Percentiles rank a stretch among this genome's conserved stretches.
These are phyloP conservation scores for Amaranthus cruentus DNA, from an alignment of 148 eudicot species.

Conservation along the genomic window DNA sequence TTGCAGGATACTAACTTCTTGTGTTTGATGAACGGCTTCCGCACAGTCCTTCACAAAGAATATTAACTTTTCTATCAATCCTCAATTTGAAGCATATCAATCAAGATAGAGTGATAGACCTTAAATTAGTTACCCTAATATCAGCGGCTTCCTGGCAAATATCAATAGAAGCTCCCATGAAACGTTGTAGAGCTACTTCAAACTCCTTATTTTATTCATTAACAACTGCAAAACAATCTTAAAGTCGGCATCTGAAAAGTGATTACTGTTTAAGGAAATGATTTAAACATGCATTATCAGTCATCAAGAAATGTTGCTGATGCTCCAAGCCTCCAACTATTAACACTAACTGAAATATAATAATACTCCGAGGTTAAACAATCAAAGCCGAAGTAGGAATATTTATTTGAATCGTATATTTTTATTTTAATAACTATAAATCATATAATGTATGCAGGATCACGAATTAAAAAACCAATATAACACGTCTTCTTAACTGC, in stretches of 20 bases:
- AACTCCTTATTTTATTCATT: slow-evolving; percentile 25
- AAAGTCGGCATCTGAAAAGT: background rate
- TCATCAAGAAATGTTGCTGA: slow-evolving; percentile 30
- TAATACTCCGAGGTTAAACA: background rate
- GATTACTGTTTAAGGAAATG: background rate
- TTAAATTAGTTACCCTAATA: slow-evolving; percentile 27
- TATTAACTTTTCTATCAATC: too few relatives aligned
- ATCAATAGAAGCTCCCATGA: slow-evolving; percentile 30
- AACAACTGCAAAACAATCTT: slow-evolving; percentile 25
- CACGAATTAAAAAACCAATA: slow-evolving; percentile 1
- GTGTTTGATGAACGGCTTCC: slow-evolving; percentile 23
- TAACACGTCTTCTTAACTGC: too few relatives aligned
- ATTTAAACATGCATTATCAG: slow-evolving; percentile 15
- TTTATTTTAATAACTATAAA: too few relatives aligned
- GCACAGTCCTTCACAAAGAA: slow-evolving; percentile 19
- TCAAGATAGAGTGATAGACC: too few relatives aligned
- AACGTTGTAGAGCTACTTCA: slow-evolving; percentile 26
- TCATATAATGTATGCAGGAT: slow-evolving; percentile 22
- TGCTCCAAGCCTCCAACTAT: slow-evolving; percentile 9
- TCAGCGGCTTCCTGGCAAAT: slow-evolving; percentile 32
- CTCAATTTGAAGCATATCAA: too few relatives aligned
- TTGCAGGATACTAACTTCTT: slow-evolving; percentile 22
- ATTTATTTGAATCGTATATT: background rate
- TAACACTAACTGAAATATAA: slow-evolving; percentile 23
- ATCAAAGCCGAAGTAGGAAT: background rate